Conservation (phyloP, 805 yeast genomes). For the Yamadazyma akitaensis region DNA sequence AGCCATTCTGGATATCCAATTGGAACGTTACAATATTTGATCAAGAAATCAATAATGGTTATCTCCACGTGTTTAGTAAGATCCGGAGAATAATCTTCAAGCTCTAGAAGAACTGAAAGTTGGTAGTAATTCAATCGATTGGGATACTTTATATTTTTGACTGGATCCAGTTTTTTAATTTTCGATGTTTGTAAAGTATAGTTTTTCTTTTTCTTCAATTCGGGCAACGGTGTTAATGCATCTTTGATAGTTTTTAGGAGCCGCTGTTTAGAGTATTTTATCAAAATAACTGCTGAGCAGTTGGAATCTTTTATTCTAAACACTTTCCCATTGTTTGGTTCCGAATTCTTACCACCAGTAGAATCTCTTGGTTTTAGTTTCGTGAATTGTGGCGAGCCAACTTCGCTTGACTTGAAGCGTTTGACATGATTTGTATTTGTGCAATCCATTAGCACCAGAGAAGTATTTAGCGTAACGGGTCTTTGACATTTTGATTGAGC, state of each 20-base stretch:
- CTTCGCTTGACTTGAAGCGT: not conserved
- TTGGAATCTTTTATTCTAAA: not conserved
- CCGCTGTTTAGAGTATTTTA: not conserved
- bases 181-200: not conserved
- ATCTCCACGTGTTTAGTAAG: conserved; percentile 9
- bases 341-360: not conserved
- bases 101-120: conserved; percentile 5
- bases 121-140: conserved; percentile 5
- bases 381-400: not conserved
- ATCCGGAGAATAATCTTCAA: conserved; percentile 5
- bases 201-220: not conserved
- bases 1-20: conserved; percentile 10
- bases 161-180: not conserved
- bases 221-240: not conserved
- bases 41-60: conserved; percentile 3
- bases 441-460: not conserved
- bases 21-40: conserved; percentile 6
- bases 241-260: not conserved
- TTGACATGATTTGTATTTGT: not conserved
- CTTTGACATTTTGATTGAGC: not conserved
- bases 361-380: not conserved
- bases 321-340: not conserved
- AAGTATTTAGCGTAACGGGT: not conserved
- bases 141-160: not conserved
- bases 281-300: not conserved